Percentiles rank a stretch among this genome's conserved stretches.
phyloP scores from a whole-genome alignment of 805 yeast genomes.

The Maudiozyma saulgeensis region DNA sequence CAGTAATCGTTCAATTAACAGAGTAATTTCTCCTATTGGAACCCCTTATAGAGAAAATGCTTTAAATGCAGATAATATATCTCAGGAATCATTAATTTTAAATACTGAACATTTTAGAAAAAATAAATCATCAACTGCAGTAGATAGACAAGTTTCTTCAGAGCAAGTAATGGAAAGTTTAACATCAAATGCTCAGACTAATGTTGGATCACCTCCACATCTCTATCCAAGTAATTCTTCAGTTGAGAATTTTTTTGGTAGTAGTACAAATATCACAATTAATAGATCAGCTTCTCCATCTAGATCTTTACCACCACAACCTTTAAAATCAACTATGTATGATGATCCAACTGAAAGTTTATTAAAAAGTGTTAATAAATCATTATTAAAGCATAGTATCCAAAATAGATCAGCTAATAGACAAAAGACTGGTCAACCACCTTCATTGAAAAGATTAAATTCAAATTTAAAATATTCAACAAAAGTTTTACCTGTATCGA shows the following conservation, averaged over 20 bases:
- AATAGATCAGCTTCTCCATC: slow-evolving; percentile 1
- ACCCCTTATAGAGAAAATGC: neutral
- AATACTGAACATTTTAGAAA: slow-evolving; percentile 2
- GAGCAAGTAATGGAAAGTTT: slow-evolving; percentile 26
- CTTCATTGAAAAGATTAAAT: neutral
- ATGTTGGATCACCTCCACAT: slow-evolving; percentile 2
- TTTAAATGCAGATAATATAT: neutral
- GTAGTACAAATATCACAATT: neutral
- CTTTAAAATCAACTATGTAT: neutral
- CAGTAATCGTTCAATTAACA: neutral
- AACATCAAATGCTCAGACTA: slow-evolving; percentile 27
- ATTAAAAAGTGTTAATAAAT: slow-evolving; percentile 22
- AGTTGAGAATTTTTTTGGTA: slow-evolving; percentile 42
- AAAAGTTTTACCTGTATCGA: neutral
- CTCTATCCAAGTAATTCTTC: slow-evolving; percentile 25
- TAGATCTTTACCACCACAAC: slow-evolving; percentile 2
- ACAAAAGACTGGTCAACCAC: neutral
- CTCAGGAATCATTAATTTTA: slow-evolving; percentile 6
- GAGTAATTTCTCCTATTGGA: neutral
- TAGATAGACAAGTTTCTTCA: slow-evolving; percentile 16
- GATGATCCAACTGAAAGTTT: slow-evolving; percentile 20
- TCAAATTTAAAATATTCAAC: slow-evolving; percentile 1
- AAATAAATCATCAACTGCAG: slow-evolving; percentile 4
- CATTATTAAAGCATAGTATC: slow-evolving; percentile 14
- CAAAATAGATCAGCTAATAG: slow-evolving; percentile 6